These are phyloP conservation scores for Paecilomyces sp. DNA, from an alignment of 2,329 filamentous ascomycete genomes.

Conservation along the genomic window DNA sequence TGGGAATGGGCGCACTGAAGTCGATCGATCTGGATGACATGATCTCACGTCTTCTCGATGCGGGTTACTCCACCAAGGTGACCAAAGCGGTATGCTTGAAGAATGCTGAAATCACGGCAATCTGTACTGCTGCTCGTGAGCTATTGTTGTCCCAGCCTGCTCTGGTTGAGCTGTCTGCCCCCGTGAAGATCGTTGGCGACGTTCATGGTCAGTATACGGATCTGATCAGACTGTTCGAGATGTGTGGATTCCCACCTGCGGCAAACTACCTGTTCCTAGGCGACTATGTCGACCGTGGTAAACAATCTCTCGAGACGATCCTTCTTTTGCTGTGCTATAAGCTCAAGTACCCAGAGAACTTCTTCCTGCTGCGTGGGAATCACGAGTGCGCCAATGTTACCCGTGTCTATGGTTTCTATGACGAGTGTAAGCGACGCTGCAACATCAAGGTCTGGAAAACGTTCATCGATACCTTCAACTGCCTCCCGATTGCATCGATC, in stretches of 20 bases:
- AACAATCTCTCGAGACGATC: slow-evolving; percentile 93
- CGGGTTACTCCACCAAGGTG: slow-evolving; percentile 91
- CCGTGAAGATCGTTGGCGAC: slow-evolving; percentile 96
- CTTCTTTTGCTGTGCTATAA: slow-evolving; percentile 91
- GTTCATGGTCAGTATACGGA: slow-evolving; percentile 97
- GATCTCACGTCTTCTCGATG: slow-evolving; percentile 88
- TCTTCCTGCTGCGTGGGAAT: slow-evolving; percentile 89
- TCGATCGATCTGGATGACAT: slow-evolving; percentile 93
- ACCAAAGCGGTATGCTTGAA: slow-evolving; percentile 96
- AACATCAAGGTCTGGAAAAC: slow-evolving; percentile 99
- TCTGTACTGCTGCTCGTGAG: slow-evolving; percentile 83
- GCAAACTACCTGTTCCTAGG: slow-evolving; percentile 92
- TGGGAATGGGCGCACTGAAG: slow-evolving; percentile 87
- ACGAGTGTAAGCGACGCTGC: slow-evolving; percentile 92
- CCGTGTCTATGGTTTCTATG: slow-evolving; percentile 93
- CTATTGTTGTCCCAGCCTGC: slow-evolving; percentile 87
- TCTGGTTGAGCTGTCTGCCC: slow-evolving; percentile 81
- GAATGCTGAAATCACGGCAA: slow-evolving; percentile 93
- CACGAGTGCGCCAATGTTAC: slow-evolving; percentile 97
- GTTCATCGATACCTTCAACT: slow-evolving; percentile 95
- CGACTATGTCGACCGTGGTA: slow-evolving; percentile 93
- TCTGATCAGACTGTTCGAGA: slow-evolving; percentile 93
- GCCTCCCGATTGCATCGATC: slow-evolving; percentile 89
- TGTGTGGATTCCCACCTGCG: slow-evolving; percentile 91
- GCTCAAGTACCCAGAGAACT: slow-evolving; percentile 94